A percentile compares a stretch with the other conserved stretches of the same genome.
Evolutionary conservation across 2,329 filamentous ascomycete species (phyloP).

Genomic region (Xylariaceae sp.): DNA sequence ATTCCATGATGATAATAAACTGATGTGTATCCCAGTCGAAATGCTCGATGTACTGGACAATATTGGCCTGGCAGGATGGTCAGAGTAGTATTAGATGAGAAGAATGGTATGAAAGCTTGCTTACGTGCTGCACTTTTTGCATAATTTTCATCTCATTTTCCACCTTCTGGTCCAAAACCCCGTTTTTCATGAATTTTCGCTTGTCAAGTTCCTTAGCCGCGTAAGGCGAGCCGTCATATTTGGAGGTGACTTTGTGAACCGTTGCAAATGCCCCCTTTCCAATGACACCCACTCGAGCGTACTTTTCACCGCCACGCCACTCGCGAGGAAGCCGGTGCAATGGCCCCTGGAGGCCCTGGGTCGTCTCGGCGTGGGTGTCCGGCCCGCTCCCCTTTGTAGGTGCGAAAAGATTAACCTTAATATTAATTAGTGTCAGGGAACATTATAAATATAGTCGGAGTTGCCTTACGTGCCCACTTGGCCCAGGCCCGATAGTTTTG

Average conservation of each 20-base stretch:
- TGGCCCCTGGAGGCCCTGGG: conserved; percentile 40
- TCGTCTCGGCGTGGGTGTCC: conserved; percentile 20
- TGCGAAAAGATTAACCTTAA: conserved; percentile 41
- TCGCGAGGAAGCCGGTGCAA: conserved; percentile 56
- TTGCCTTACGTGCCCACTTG: conserved; percentile 53
- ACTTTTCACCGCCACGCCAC: conserved; percentile 85
- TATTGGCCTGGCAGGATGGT: conserved; percentile 67
- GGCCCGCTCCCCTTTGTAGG: conserved; percentile 24
- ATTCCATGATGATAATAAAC: conserved; percentile 98
- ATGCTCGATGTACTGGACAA: conserved; percentile 90
- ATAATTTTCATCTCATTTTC: conserved; percentile 98
- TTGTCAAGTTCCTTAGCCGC: conserved; percentile 97
- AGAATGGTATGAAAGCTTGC: conserved; percentile 39
- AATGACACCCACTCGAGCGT: conserved; percentile 81
- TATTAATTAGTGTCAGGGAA: conserved; percentile 22
- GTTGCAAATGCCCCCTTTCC: conserved; percentile 95
- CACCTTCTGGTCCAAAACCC: conserved; percentile 85
- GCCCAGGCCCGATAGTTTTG: conserved; percentile 54
- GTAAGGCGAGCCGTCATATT: conserved; percentile 80
- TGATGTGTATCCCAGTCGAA: conserved; percentile 80
- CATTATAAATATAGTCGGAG: background rate
- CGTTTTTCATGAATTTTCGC: conserved; percentile 90
- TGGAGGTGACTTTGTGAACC: conserved; percentile 88
- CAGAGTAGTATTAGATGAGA: conserved; percentile 20
- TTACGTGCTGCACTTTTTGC: conserved; percentile 80